Evolutionary conservation across 352 stramenopile genomes (phyloP).

Genomic region (Pythium grandisporangium): DNA sequence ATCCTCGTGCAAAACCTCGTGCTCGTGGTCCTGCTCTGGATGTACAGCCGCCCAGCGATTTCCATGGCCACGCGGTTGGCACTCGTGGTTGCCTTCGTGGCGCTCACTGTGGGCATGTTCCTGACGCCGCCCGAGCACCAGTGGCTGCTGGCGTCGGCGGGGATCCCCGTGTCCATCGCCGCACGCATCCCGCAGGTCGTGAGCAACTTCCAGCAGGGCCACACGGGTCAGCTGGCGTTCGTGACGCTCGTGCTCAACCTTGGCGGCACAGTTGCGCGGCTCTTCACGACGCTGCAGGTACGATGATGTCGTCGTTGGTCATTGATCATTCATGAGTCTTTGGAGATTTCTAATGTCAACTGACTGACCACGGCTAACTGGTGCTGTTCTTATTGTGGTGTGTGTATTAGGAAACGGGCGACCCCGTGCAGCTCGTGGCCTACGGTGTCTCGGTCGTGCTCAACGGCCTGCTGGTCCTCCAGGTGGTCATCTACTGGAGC

Average conservation of each 20-base stretch:
- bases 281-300: conserved; percentile 84
- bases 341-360: background rate
- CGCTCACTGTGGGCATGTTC: conserved; percentile 39
- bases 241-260: conserved; percentile 83
- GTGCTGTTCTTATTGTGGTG: background rate
- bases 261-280: conserved; percentile 60
- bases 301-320: no score
- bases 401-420: conserved; percentile 48
- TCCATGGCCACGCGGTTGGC: conserved; percentile 28
- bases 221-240: conserved; percentile 84
- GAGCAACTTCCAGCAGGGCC: conserved; percentile 84
- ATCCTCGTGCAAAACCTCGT: conserved; percentile 83
- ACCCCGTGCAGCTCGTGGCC: conserved; percentile 55
- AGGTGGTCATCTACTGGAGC: conserved; percentile 76
- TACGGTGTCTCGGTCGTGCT: conserved; percentile 69
- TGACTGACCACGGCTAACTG: no score
- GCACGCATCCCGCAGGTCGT: conserved; percentile 77
- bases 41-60: conserved; percentile 56
- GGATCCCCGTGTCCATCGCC: conserved; percentile 72
- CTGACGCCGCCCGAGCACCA: conserved; percentile 62
- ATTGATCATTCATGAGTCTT: no score
- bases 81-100: conserved; percentile 38
- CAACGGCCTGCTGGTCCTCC: conserved; percentile 69
- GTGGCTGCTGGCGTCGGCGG: conserved; percentile 61
- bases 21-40: conserved; percentile 75